Conservation (phyloP, 306 rosid species). For the Luffa acutangula region DNA sequence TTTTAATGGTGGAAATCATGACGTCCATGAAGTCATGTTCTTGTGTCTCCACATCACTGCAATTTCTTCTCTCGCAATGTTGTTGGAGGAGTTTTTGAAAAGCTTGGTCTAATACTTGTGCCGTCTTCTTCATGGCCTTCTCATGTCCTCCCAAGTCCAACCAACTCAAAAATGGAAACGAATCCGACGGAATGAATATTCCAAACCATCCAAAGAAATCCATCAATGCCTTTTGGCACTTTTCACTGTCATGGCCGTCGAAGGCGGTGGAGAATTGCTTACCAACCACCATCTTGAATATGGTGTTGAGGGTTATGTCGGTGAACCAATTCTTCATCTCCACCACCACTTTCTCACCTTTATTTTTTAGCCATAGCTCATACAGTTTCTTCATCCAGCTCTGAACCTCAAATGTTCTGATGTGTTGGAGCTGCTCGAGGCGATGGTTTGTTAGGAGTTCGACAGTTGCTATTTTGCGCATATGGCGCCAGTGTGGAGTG, state of each 20-base stretch:
- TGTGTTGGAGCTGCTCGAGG: slow-evolving; percentile 35
- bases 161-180: slow-evolving; percentile 42
- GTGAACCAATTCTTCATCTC: slow-evolving; percentile 34
- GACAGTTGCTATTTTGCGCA: slow-evolving; percentile 34
- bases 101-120: slow-evolving; percentile 17
- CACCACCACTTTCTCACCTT: background rate
- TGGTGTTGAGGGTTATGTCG: slow-evolving; percentile 39
- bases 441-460: slow-evolving; percentile 42
- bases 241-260: slow-evolving; percentile 18
- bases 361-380: slow-evolving; percentile 12
- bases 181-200: slow-evolving; percentile 40
- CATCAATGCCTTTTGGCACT: slow-evolving; percentile 31
- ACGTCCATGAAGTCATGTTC: slow-evolving; percentile 18
- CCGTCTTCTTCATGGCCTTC: slow-evolving; percentile 23
- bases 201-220: slow-evolving; percentile 38
- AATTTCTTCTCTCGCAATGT: background rate
- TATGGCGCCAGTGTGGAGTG: slow-evolving; percentile 38
- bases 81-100: too few species aligned
- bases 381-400: slow-evolving; percentile 18
- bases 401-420: slow-evolving; percentile 27
- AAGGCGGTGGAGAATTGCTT: slow-evolving; percentile 21
- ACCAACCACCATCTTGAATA: slow-evolving; percentile 50
- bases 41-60: background rate
- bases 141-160: slow-evolving; percentile 42
- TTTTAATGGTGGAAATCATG: background rate